A percentile compares a stretch with the other conserved stretches of the same genome.
phyloP scores from a whole-genome alignment of 495 filamentous ascomycete species.

The Lophiotrema nucula region DNA sequence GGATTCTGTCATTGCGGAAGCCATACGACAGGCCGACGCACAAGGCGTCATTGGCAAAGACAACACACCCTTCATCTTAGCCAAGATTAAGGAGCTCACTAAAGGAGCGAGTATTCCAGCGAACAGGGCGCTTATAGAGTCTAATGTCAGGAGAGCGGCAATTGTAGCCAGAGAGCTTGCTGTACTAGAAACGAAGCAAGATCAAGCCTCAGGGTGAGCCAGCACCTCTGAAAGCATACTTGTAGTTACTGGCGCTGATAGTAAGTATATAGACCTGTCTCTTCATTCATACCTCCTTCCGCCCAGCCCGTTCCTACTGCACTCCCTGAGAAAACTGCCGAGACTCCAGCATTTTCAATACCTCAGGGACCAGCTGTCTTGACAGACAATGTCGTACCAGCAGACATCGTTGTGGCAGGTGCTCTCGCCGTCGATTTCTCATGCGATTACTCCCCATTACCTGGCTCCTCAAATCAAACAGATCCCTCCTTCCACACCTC shows the following conservation, averaged over 20 bases:
- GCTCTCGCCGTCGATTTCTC: constrained; percentile 84
- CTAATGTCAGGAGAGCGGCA: constrained; percentile 77
- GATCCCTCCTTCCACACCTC: constrained; percentile 72
- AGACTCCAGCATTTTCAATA: no score
- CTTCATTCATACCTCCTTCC: constrained; percentile 13
- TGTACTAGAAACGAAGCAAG: constrained; percentile 52
- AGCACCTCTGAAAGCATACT: constrained; percentile 1
- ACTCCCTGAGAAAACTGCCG: no score
- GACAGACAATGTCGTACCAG: no score
- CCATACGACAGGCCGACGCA: constrained; percentile 67
- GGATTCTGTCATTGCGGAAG: constrained; percentile 67
- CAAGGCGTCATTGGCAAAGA: constrained; percentile 69
- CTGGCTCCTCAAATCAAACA: constrained; percentile 32
- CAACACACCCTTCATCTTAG: constrained; percentile 86
- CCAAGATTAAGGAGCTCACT: constrained; percentile 77
- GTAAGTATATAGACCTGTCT: constrained; percentile 26
- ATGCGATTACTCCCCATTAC: constrained; percentile 67
- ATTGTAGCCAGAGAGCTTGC: constrained; percentile 75
- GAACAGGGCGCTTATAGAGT: constrained; percentile 74
- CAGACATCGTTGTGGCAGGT: constrained; percentile 80
- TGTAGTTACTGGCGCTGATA: constrained; percentile 30
- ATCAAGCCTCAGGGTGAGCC: constrained; percentile 29
- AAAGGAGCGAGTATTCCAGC: constrained; percentile 67
- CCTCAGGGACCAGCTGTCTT: no score
- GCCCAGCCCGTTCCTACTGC: neutral